A percentile compares a stretch with the other conserved stretches of the same genome.
Conservation (phyloP, 2,329 filamentous ascomycete genomes). For the Pseudogymnoascus sp. region DNA sequence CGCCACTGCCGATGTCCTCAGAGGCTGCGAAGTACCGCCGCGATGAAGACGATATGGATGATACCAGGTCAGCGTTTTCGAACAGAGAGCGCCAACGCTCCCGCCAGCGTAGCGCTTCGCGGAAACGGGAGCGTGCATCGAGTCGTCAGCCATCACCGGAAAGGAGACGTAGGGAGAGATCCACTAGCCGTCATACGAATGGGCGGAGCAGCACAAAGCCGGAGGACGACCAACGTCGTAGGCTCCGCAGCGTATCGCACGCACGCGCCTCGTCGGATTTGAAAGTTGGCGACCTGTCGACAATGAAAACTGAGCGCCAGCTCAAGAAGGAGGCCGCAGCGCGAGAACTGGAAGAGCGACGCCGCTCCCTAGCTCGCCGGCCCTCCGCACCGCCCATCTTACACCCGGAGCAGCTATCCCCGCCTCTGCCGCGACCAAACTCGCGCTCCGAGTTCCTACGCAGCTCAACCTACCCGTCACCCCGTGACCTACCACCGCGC, state of each 20-base stretch:
- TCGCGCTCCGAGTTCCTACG: conserved; percentile 20
- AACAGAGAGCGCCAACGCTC: conserved; percentile 49
- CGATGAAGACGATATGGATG: conserved; percentile 56
- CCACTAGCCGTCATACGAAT: conserved; percentile 23
- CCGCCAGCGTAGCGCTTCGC: conserved; percentile 45
- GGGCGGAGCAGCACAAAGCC: conserved; percentile 19
- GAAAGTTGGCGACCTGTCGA: conserved; percentile 45
- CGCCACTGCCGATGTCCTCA: conserved; percentile 66
- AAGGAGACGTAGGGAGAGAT: conserved; percentile 25
- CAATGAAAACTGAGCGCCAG: conserved; percentile 52
- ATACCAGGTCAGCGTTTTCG: conserved; percentile 44
- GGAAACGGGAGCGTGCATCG: conserved; percentile 28
- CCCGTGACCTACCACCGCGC: conserved; percentile 42
- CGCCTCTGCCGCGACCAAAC: conserved; percentile 19
- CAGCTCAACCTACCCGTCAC: conserved; percentile 20
- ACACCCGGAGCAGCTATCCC: conserved; percentile 50
- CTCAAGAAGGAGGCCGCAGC: conserved; percentile 67
- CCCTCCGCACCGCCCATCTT: conserved; percentile 74
- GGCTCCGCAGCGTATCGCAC: conserved; percentile 27
- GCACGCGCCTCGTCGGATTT: conserved; percentile 36
- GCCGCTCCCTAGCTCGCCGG: conserved; percentile 72
- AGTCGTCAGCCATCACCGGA: conserved; percentile 26
- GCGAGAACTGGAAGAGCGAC: conserved; percentile 78
- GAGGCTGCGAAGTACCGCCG: conserved; percentile 45
- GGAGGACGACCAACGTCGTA: conserved; percentile 15